Conservation (phyloP, 495 filamentous ascomycete genomes). For the Usnea hakonensis region DNA sequence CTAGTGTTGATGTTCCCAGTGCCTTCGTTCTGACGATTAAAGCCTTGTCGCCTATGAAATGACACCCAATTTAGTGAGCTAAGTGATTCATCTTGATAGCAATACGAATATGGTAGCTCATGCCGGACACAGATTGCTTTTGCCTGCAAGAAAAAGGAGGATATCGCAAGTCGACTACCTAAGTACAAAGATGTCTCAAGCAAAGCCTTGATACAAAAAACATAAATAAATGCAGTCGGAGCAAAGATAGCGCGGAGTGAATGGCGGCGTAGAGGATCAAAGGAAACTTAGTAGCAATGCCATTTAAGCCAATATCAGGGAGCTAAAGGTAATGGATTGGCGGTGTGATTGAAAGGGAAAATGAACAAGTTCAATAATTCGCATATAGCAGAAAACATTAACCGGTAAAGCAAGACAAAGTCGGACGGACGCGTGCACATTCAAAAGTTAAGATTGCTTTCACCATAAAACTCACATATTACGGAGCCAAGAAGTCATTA, state of each 20-base stretch:
- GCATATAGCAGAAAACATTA: not conserved
- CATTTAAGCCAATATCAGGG: not conserved
- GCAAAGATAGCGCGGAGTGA: not conserved
- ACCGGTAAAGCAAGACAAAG: not conserved
- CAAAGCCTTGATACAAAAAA: not conserved
- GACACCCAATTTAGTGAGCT: constrained; percentile 1
- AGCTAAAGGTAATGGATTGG: not conserved
- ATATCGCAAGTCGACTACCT: not conserved
- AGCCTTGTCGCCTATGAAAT: constrained; percentile 25
- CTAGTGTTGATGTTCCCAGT: constrained; percentile 38
- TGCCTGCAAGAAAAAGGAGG: not conserved
- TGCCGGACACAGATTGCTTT: not conserved
- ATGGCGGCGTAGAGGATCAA: not conserved
- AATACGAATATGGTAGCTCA: not conserved
- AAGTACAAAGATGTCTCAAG: not conserved
- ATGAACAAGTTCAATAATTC: not conserved
- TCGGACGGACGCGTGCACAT: no score
- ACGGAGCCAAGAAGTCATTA: constrained; percentile 7
- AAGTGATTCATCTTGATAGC: not conserved
- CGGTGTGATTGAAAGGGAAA: not conserved
- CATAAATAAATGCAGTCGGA: not conserved
- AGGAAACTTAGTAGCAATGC: not conserved
- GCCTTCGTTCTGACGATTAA: constrained; percentile 34
- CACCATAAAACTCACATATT: not conserved
- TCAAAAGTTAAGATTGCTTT: not conserved